Base-by-base conservation (phyloP, 495 filamentous ascomycete species). In the Antarctomyces pellizariae region DNA sequence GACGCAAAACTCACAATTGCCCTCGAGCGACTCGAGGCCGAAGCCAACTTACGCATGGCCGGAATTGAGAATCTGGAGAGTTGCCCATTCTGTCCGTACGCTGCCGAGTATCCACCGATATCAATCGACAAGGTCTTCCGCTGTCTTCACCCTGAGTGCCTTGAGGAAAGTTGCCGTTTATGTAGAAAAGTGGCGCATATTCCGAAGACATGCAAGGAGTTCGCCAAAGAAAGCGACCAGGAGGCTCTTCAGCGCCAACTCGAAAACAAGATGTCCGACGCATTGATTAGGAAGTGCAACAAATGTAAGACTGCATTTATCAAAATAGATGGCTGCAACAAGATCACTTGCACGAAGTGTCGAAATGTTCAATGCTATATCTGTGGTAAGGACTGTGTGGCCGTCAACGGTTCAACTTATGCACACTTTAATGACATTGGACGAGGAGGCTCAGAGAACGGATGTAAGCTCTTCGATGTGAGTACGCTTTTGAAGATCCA, bases 41-140 rank as follows among this genome's bases (percentile, higher is more conserved):
- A 75, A 30, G 61, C 69, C 13, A 62, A 59, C 16, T 53, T 91
- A 13, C 56, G 63, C 15, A 42, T 60, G 36, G 71, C 75, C 2
- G 59, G 60, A 7, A 58, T 78, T 24, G 62, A 74, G 16, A 61
- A 63, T 22, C 61, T 79, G 21, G 68, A 56, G 29, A 59, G 48
- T 4, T 91, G 80, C 35, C 79, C 80, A 1, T 84, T 83, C 44
- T 91, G 80, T 45, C 65, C 72, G 14, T 89, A 64, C 48, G 76
- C 73, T 20, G 75, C 66, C 7, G 69, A 77, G 14, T 72, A 62
- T 34, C 54, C 52, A 9, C 70, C 80, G 0, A 45, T 67, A 6
- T 65, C 74, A n/a, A 50, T 60, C 7, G 63, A 86, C 47, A 67
- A 57, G 29, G 74, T 83, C 37, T 89, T 91, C 29, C 51, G 56